Percentiles rank a stretch among this genome's conserved stretches.
These are phyloP conservation scores for Wickerhamomyces chambardii DNA, from an alignment of 805 yeast genomes.

Conservation along the genomic window DNA sequence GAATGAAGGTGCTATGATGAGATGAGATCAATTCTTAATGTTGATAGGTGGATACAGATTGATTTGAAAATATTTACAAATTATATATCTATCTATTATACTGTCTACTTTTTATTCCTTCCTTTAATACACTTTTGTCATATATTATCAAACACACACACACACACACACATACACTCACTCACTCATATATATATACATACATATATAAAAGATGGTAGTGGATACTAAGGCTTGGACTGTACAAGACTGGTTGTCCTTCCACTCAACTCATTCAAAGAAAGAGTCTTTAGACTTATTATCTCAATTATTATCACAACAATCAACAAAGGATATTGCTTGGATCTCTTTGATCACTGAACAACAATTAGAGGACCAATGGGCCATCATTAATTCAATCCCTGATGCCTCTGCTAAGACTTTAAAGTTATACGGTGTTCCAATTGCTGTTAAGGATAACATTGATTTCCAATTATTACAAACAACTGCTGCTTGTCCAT, in stretches of 20 bases:
- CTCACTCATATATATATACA: no score
- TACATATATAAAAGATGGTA: no score
- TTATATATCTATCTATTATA: no score
- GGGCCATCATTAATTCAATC: conserved; percentile 58
- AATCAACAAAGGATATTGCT: conserved; percentile 56
- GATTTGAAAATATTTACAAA: no score
- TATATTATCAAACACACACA: no score
- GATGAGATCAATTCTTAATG: no score
- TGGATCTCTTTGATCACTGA: conserved; percentile 78
- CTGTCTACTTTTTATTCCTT: no score
- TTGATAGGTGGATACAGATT: no score
- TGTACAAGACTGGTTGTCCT: background rate
- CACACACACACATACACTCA: no score
- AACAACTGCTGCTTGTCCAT: conserved; percentile 96
- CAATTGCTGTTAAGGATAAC: conserved; percentile 91
- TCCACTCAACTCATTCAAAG: conserved; percentile 11
- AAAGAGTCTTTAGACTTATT: conserved; percentile 10
- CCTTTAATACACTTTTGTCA: no score
- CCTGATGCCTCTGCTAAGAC: conserved; percentile 35
- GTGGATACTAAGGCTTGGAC: background rate
- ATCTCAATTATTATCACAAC: background rate
- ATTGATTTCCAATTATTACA: conserved; percentile 76
- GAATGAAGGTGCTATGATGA: no score
- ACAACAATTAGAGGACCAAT: conserved; percentile 64
- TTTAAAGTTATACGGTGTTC: conserved; percentile 84